These are phyloP conservation scores for Metrosideros polymorpha DNA, from an alignment of 441 rosid species.

Conservation along the genomic window DNA sequence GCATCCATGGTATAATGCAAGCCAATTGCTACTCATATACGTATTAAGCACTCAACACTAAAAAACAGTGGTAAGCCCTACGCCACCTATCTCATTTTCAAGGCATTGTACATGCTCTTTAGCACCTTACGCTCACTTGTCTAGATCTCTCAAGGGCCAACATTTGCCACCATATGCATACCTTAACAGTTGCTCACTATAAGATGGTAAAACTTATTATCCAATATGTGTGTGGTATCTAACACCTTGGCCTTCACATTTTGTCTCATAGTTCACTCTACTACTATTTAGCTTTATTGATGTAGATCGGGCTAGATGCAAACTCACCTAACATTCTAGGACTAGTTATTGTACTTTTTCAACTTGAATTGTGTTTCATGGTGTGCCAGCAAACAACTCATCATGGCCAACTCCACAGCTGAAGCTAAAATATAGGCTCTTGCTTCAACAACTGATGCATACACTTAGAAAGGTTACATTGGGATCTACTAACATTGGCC, in stretches of 20 bases:
- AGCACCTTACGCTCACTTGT: not conserved
- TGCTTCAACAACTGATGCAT: not conserved
- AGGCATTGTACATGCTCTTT: not conserved
- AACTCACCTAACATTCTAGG: not conserved
- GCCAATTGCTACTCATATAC: not conserved
- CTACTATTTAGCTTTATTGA: not conserved
- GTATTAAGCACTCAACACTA: not conserved
- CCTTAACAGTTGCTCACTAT: not conserved
- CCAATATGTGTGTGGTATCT: not conserved
- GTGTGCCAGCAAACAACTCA: not conserved
- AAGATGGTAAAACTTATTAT: not conserved
- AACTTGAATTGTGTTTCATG: not conserved
- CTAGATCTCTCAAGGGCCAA: not conserved
- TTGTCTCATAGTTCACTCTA: not conserved
- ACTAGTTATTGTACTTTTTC: not conserved
- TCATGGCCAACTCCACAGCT: not conserved
- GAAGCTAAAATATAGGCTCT: not conserved
- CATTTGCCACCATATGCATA: not conserved
- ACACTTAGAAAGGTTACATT: not conserved
- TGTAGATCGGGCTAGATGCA: not conserved
- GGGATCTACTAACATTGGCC: not conserved
- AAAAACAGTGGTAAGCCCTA: not conserved
- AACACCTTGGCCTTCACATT: not conserved
- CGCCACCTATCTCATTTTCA: not conserved
- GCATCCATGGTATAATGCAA: not conserved